phyloP scores from a whole-genome alignment of 768 basidiomycete species.

The Hebeloma cylindrosporum region DNA sequence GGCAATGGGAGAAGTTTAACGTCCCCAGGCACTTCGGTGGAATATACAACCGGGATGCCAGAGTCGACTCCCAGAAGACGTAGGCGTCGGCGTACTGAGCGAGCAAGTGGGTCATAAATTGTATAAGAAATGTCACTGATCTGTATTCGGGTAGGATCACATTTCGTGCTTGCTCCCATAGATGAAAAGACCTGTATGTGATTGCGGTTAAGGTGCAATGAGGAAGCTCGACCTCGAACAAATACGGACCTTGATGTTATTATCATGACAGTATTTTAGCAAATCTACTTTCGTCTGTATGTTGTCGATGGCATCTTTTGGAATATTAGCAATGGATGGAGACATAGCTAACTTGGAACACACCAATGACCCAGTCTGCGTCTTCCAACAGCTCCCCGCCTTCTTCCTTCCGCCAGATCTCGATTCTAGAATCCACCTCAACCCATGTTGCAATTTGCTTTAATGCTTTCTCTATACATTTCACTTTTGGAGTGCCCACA shows the following conservation, averaged over 20 bases:
- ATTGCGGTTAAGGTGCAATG: slow-evolving; percentile 19
- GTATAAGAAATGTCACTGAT: slow-evolving; percentile 94
- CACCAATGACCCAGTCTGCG: slow-evolving; percentile 93
- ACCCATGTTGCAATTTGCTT: slow-evolving; percentile 82
- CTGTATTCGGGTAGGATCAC: slow-evolving; percentile 92
- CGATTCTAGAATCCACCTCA: slow-evolving; percentile 78
- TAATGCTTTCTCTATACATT: slow-evolving; percentile 66
- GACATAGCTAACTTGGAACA: slow-evolving; percentile 18
- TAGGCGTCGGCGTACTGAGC: slow-evolving; percentile 79
- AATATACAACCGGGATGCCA: slow-evolving; percentile 89
- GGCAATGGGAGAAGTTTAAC: slow-evolving; percentile 87
- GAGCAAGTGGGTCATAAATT: slow-evolving; percentile 92
- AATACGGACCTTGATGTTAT: slow-evolving; percentile 66
- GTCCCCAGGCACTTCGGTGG: slow-evolving; percentile 89
- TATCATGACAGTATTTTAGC: slow-evolving; percentile 81
- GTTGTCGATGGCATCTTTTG: slow-evolving; percentile 91
- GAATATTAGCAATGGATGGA: not conserved
- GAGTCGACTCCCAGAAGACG: slow-evolving; percentile 59
- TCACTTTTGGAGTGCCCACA: slow-evolving; percentile 93
- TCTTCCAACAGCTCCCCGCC: slow-evolving; percentile 74
- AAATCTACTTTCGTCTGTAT: slow-evolving; percentile 96
- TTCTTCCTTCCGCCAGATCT: slow-evolving; percentile 84
- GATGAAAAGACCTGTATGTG: slow-evolving; percentile 91
- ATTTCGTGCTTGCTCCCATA: slow-evolving; percentile 95
- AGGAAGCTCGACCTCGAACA: not conserved